Evolutionary conservation across 2,329 filamentous ascomycete species (phyloP).

Genomic region (Alternaria ethzedia): DNA sequence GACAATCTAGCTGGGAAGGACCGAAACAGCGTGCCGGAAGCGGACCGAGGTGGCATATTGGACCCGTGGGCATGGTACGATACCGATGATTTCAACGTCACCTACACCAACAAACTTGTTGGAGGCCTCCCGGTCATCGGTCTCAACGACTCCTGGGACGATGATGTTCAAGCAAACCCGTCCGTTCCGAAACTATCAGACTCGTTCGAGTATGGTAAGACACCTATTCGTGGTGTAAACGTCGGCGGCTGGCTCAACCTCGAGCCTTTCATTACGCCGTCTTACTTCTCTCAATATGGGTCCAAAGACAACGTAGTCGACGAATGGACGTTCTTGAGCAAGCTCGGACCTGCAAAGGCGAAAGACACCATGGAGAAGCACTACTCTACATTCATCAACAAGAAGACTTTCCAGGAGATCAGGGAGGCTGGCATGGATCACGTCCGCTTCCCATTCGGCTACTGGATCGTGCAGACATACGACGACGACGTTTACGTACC

Average conservation of each 20-base stretch:
- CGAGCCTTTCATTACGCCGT: slow-evolving; percentile 95
- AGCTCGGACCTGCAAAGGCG: slow-evolving; percentile 71
- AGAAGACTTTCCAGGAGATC: slow-evolving; percentile 84
- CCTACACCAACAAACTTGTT: slow-evolving; percentile 84
- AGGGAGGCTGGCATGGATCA: slow-evolving; percentile 89
- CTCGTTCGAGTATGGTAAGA: slow-evolving; percentile 77
- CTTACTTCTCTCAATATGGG: slow-evolving; percentile 76
- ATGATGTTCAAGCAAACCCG: slow-evolving; percentile 77
- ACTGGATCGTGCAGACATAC: slow-evolving; percentile 91
- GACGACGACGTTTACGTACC: slow-evolving; percentile 86
- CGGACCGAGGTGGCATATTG: slow-evolving; percentile 75
- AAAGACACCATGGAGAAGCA: slow-evolving; percentile 80
- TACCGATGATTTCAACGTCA: slow-evolving; percentile 89
- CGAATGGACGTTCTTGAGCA: slow-evolving; percentile 78
- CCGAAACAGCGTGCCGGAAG: slow-evolving; percentile 54
- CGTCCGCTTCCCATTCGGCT: slow-evolving; percentile 92
- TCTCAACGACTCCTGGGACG: slow-evolving; percentile 83
- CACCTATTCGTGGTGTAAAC: slow-evolving; percentile 87
- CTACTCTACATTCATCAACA: slow-evolving; percentile 87
- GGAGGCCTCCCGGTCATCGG: slow-evolving; percentile 93
- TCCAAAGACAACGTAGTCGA: slow-evolving; percentile 74
- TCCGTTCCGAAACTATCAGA: slow-evolving; percentile 80
- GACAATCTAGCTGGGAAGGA: slow-evolving; percentile 55
- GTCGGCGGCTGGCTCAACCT: slow-evolving; percentile 92
- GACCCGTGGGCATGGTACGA: slow-evolving; percentile 94